Base-by-base conservation (phyloP, 1,139 yeast genomes). In the Taphrina betulina region DNA sequence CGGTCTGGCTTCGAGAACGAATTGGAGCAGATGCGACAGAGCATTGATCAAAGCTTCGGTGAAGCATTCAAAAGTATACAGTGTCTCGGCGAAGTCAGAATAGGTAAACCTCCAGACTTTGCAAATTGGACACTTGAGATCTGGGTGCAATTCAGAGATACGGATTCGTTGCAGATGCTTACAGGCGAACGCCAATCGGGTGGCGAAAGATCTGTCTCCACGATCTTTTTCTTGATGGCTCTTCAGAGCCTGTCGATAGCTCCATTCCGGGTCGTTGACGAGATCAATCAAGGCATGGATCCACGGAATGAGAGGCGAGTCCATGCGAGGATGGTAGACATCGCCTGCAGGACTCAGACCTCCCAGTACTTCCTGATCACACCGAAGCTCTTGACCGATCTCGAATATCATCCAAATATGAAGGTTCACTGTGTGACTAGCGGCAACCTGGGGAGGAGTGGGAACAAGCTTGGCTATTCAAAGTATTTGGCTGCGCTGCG, bases 271-370 rank as follows among this genome's bases (percentile, higher is more conserved):
- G 92, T 92, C 2, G 96, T 94, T 4, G 99, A 94, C 70, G 99
- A 94, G 72, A 94, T 94, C 62, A 94, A 94, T 69, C 99, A 94
- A 72, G 99, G 98, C 62, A 90, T 94, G 97, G 99, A 94, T 71
- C 88, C 95, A 5, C 79, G 80, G 60, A 92, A 92, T 67, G 98
- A 94, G 69, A 80, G 94, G 61, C 77, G 81, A 72, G 94, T 95
- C 2, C 96, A 92, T 67, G 79, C 81, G 61, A 80, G 87, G 62
- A 83, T 94, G 77, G 96, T 92, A 2, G 82, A 84, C 58, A 82
- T 85, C 44, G 94, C 97, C 0, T 86, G 95, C 66, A 74, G 75
- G 26, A 64, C 65, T 43, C 74, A 79, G 0, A 77, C 81, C 10
- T 77, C 82, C 2, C 66, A 64, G 67, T 92, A 90, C 69, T 89